Evolutionary conservation across 768 basidiomycete species (phyloP).

Genomic region (Boletus rubescentipes): DNA sequence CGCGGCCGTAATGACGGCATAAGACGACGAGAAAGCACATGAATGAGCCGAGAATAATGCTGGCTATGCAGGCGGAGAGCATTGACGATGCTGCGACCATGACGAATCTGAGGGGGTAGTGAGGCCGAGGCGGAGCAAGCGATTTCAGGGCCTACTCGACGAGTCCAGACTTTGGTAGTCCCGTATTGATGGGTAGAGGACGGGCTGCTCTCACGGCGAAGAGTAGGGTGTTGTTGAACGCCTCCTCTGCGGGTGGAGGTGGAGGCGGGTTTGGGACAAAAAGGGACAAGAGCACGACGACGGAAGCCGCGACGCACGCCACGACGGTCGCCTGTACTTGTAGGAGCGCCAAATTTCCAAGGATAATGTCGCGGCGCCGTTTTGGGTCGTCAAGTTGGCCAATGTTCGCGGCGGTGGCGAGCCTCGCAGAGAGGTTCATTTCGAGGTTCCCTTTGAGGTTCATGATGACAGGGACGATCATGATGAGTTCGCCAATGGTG

Average conservation of each 20-base stretch:
- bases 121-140: slow-evolving; percentile 2
- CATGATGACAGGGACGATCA: slow-evolving; percentile 91
- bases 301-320: slow-evolving; percentile 79
- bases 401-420: slow-evolving; percentile 94
- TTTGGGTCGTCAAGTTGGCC: slow-evolving; percentile 81
- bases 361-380: slow-evolving; percentile 61
- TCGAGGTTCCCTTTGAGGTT: slow-evolving; percentile 99
- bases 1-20: slow-evolving; percentile 70
- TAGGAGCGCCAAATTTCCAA: slow-evolving; percentile 81
- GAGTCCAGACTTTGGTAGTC: slow-evolving; percentile 38
- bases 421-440: slow-evolving; percentile 95
- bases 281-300: slow-evolving; percentile 72
- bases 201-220: slow-evolving; percentile 20
- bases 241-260: slow-evolving; percentile 4
- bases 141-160: slow-evolving; percentile 33
- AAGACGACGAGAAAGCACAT: slow-evolving; percentile 84
- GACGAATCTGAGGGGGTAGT: slow-evolving; percentile 52
- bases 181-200: slow-evolving; percentile 25
- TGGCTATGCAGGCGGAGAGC: slow-evolving; percentile 76
- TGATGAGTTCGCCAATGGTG: slow-evolving; percentile 91
- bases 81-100: slow-evolving; percentile 79
- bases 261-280: slow-evolving; percentile 44
- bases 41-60: slow-evolving; percentile 83
- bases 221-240: slow-evolving; percentile 12
- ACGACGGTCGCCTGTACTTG: slow-evolving; percentile 94